Evolutionary conservation across 257 asterid species (phyloP), one percentile per base, ranked within the genome.

Genomic region (Eucommia ulmoides): DNA sequence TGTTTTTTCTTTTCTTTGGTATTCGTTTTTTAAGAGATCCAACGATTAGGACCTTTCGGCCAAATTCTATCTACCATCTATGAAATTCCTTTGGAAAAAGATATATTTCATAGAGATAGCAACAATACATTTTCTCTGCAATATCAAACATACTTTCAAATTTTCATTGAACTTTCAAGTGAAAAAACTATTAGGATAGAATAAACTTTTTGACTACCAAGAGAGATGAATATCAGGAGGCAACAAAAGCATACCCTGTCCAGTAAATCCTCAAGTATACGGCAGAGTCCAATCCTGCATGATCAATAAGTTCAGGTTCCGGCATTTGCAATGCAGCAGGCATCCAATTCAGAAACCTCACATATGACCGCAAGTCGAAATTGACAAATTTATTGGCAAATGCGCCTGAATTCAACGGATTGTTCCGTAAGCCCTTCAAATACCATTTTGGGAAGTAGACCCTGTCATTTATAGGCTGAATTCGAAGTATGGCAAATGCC

Each of bases 401-500:
- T 15, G 81, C 64, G 33, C 93, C 98, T 1, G 96, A 80, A 54
- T 62, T 75, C 45, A 67, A 24, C 22, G 96, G 96, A 55, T 82
- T 82, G 62, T 54, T 59, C 65, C 98, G 78, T 67, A 80, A 59
- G 19, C 96, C 96, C 71, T 71, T 82, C 55, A 89, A 86, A 64
- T 89, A 89, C 96, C 96, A 89, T 75, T 89, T 89, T 17, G 97
- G 97, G 72, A 84, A 89, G 68, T 82, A 89, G 19, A 89, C 94
- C 66, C 97, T 67, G 58, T 89, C 98, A 51, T 89, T 89, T 23
- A 85, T 51, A 1, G 98, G 98, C 72, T 84, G 98, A 51, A 89
- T 77, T 65, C 98, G 73, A 55, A 89, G 82, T 58, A 89, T 25
- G 24, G 94, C 98, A 58, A 89, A 89, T 57, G 93, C 96, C 55